phyloP scores from a whole-genome alignment of 1,284 basidiomycete genomes.

The Ustilago sp. region DNA sequence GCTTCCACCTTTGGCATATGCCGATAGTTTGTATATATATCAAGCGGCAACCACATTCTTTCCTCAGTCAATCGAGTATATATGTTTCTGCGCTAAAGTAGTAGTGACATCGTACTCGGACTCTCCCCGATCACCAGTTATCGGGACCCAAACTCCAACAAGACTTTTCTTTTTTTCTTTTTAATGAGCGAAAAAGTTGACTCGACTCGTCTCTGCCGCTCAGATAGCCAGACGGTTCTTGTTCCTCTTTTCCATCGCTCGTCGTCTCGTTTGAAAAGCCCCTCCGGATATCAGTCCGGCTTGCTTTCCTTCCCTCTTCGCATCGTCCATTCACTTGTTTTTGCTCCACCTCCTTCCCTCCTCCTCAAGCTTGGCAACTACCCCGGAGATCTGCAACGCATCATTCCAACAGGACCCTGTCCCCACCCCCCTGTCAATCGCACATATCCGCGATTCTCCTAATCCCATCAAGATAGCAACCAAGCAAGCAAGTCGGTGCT shows the following conservation, averaged over 20 bases:
- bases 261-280: slow-evolving; percentile 2
- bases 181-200: not conserved
- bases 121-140: too few relatives aligned
- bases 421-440: slow-evolving; percentile 11
- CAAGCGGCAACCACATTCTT: too few relatives aligned
- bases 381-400: slow-evolving; percentile 32
- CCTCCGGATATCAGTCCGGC: slow-evolving; percentile 53
- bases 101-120: too few relatives aligned
- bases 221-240: slow-evolving; percentile 17
- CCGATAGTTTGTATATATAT: too few relatives aligned
- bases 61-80: too few relatives aligned
- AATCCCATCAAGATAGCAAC: not conserved
- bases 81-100: too few relatives aligned
- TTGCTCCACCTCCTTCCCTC: slow-evolving; percentile 19
- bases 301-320: slow-evolving; percentile 17
- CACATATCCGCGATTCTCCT: slow-evolving; percentile 32
- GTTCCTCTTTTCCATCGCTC: slow-evolving; percentile 7
- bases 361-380: slow-evolving; percentile 35
- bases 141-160: too few relatives aligned
- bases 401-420: slow-evolving; percentile 14
- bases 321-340: slow-evolving; percentile 13
- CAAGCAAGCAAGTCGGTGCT: slow-evolving; percentile 12
- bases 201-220: slow-evolving; percentile 11
- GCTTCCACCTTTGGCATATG: too few relatives aligned
- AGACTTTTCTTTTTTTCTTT: not conserved